Evolutionary conservation across 2,329 filamentous ascomycete species (phyloP).

Genomic region (Dothideomycetidae sp.): DNA sequence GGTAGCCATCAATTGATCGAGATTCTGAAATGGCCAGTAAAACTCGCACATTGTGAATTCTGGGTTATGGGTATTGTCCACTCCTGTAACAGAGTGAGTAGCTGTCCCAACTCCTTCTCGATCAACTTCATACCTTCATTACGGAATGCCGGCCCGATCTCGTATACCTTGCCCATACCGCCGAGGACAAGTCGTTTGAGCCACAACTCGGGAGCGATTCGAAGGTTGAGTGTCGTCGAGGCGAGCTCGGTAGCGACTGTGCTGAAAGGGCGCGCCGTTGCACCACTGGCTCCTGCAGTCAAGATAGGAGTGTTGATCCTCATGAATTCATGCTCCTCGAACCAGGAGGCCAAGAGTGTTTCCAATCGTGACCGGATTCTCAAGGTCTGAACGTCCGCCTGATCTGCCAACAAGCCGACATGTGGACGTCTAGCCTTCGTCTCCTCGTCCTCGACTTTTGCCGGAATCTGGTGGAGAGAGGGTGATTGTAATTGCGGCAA

Average conservation of each 20-base stretch:
- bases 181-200: constrained; percentile 84
- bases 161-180: constrained; percentile 77
- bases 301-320: constrained; percentile 89
- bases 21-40: constrained; percentile 71
- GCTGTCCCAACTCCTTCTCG: neutral
- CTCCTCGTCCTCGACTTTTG: constrained; percentile 54
- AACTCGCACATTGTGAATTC: constrained; percentile 98
- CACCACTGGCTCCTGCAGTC: constrained; percentile 69
- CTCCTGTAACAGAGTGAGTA: constrained; percentile 23
- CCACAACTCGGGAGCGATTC: constrained; percentile 91
- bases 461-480: constrained; percentile 64
- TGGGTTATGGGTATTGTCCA: constrained; percentile 86
- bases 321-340: constrained; percentile 58
- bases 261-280: constrained; percentile 71
- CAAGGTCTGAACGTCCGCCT: constrained; percentile 51
- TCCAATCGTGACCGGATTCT: constrained; percentile 62
- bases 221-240: constrained; percentile 55
- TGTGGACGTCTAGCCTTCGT: constrained; percentile 65
- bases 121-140: constrained; percentile 56
- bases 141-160: constrained; percentile 82
- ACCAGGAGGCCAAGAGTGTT: constrained; percentile 57
- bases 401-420: constrained; percentile 71
- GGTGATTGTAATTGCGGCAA: constrained; percentile 64
- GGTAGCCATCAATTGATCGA: constrained; percentile 57
- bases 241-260: constrained; percentile 66